These are phyloP conservation scores for Acrocalymma vagum DNA, from an alignment of 2,329 filamentous ascomycete species.

Conservation along the genomic window DNA sequence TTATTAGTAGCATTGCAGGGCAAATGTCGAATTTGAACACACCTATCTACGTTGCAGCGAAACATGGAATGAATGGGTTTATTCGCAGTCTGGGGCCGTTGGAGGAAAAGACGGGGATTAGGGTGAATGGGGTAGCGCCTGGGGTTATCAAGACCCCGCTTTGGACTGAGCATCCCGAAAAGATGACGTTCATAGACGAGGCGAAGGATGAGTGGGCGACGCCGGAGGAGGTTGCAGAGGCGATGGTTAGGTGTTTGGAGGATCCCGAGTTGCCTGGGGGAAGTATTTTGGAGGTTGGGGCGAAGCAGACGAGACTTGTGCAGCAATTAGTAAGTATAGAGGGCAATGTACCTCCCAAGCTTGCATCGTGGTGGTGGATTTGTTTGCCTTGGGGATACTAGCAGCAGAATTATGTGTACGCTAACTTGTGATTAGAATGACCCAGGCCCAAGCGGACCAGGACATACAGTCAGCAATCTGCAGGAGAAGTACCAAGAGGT, in stretches of 20 bases:
- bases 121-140: slow-evolving; percentile 68
- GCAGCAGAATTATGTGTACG: no score
- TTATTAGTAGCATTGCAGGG: slow-evolving; percentile 55
- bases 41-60: slow-evolving; percentile 56
- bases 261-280: slow-evolving; percentile 56
- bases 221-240: slow-evolving; percentile 67
- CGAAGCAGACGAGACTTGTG: slow-evolving; percentile 60
- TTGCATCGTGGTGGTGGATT: neutral
- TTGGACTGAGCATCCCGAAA: slow-evolving; percentile 70
- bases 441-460: slow-evolving; percentile 59
- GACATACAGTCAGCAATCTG: slow-evolving; percentile 57
- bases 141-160: slow-evolving; percentile 69
- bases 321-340: slow-evolving; percentile 46
- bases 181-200: slow-evolving; percentile 60
- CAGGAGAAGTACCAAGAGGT: slow-evolving; percentile 56
- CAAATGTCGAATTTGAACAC: slow-evolving; percentile 48
- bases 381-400: neutral
- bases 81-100: slow-evolving; percentile 61
- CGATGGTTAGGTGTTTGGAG: slow-evolving; percentile 65
- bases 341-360: no score
- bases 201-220: slow-evolving; percentile 64
- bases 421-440: slow-evolving; percentile 50
- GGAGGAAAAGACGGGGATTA: slow-evolving; percentile 59
- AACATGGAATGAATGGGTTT: slow-evolving; percentile 57
- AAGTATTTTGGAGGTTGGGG: slow-evolving; percentile 65